A percentile compares a stretch with the other conserved stretches of the same genome.
Conservation (phyloP, 495 filamentous ascomycete genomes). For the Darksidea phi region DNA sequence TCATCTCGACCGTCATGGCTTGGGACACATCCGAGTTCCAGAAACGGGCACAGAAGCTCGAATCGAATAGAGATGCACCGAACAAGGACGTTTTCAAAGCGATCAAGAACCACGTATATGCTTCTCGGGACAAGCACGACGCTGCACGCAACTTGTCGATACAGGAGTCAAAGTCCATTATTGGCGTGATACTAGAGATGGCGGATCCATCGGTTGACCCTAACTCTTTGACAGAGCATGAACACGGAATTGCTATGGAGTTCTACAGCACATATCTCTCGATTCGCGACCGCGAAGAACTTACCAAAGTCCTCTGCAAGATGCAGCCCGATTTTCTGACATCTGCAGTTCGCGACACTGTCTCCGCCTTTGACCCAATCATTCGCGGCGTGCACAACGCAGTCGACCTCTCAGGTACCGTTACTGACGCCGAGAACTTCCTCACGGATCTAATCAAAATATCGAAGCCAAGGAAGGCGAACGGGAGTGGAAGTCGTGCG, state of each 20-base stretch:
- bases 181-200: conserved; percentile 50
- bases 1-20: conserved; percentile 60
- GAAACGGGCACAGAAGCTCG: conserved; percentile 54
- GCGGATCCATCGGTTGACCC: conserved; percentile 35
- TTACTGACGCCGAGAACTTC: conserved; percentile 58
- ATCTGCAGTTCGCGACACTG: conserved; percentile 53
- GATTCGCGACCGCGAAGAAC: conserved; percentile 61
- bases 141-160: conserved; percentile 38
- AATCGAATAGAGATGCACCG: conserved; percentile 50
- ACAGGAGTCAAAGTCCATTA: conserved; percentile 50
- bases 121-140: conserved; percentile 52
- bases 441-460: conserved; percentile 59
- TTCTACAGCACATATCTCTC: conserved; percentile 59
- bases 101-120: conserved; percentile 51
- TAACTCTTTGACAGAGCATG: conserved; percentile 46
- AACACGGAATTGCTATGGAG: conserved; percentile 57
- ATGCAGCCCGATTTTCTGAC: conserved; percentile 61
- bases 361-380: conserved; percentile 63
- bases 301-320: conserved; percentile 57
- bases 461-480: conserved; percentile 38
- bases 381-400: conserved; percentile 63
- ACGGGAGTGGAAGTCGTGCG: conserved; percentile 11
- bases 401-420: conserved; percentile 60
- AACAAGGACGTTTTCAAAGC: conserved; percentile 50
- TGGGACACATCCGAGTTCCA: conserved; percentile 62